Evolutionary conservation across 148 eudicot species (phyloP).

Genomic region (Tetragonia tetragonoides): DNA sequence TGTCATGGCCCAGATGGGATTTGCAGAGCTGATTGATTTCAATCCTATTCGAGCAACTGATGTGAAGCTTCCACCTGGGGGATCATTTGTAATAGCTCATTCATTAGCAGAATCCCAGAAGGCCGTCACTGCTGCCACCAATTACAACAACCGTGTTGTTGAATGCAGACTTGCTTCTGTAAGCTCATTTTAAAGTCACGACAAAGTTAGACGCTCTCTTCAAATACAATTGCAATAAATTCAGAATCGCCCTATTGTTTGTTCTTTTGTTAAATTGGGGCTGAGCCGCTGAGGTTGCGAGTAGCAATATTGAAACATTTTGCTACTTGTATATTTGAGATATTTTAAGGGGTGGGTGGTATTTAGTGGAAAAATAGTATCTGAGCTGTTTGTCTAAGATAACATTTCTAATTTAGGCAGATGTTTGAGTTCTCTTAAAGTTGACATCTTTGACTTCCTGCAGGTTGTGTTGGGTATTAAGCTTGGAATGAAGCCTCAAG

Average conservation of each 20-base stretch:
- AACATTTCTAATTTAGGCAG: background rate
- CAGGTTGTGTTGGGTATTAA: conserved; percentile 87
- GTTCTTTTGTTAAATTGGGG: background rate
- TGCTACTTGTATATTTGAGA: background rate
- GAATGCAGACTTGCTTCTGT: conserved; percentile 96
- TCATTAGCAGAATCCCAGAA: conserved; percentile 94
- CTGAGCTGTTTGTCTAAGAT: background rate
- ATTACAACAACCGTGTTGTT: conserved; percentile 96
- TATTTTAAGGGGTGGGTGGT: background rate
- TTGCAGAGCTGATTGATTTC: conserved; percentile 90
- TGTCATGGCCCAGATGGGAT: conserved; percentile 85
- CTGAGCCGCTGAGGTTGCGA: background rate
- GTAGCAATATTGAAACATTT: background rate
- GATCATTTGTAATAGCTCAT: conserved; percentile 91
- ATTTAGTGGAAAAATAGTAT: background rate
- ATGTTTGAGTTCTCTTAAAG: background rate
- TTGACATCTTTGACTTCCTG: conserved; percentile 11
- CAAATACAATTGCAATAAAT: background rate
- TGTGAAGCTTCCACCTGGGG: conserved; percentile 89
- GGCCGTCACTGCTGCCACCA: conserved; percentile 97
- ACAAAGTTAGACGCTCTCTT: background rate
- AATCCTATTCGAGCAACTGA: conserved; percentile 97
- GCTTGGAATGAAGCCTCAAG: conserved; percentile 84
- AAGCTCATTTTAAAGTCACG: conserved; percentile 31
- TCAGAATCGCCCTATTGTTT: background rate